Percentiles rank a stretch among this genome's conserved stretches.
phyloP scores from a whole-genome alignment of 306 rosid species.

The peach (Prunus persica) region DNA sequence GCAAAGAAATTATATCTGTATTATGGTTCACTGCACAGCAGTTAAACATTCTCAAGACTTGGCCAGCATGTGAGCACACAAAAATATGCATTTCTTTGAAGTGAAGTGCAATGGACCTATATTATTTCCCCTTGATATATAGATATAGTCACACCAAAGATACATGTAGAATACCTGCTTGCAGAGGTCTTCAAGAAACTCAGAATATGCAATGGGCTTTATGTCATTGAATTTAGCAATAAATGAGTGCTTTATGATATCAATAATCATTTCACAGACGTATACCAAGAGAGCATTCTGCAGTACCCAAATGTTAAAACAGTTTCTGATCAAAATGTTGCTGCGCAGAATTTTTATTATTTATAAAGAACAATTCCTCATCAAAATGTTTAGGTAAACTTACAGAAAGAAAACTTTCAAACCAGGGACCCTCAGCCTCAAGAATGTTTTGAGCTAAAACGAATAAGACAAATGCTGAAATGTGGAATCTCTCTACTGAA shows the following conservation, averaged over 20 bases:
- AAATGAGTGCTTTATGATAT: conserved; percentile 93
- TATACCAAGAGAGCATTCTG: conserved; percentile 83
- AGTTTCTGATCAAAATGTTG: background rate
- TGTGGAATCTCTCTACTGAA: conserved; percentile 97
- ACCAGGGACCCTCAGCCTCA: conserved; percentile 99
- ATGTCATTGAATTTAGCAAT: conserved; percentile 90
- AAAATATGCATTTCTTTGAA: background rate
- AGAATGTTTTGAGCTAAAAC: conserved; percentile 97
- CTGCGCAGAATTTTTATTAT: conserved; percentile 13
- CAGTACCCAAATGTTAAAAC: conserved; percentile 30
- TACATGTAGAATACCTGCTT: conserved; percentile 56
- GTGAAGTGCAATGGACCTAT: background rate
- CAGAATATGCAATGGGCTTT: conserved; percentile 83
- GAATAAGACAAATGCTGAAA: conserved; percentile 80
- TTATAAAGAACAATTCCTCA: background rate
- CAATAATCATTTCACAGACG: conserved; percentile 81
- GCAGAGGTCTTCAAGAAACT: conserved; percentile 96
- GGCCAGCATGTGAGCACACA: background rate
- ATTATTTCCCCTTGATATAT: background rate
- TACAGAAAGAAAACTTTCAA: conserved; percentile 74
- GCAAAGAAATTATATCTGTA: background rate
- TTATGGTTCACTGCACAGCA: background rate
- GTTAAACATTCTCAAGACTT: background rate
- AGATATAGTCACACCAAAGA: background rate
- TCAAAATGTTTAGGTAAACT: conserved; percentile 32